These are phyloP conservation scores for Gnaphalium uliginosum DNA, from an alignment of 129 eudicot species.

Conservation along the genomic window DNA sequence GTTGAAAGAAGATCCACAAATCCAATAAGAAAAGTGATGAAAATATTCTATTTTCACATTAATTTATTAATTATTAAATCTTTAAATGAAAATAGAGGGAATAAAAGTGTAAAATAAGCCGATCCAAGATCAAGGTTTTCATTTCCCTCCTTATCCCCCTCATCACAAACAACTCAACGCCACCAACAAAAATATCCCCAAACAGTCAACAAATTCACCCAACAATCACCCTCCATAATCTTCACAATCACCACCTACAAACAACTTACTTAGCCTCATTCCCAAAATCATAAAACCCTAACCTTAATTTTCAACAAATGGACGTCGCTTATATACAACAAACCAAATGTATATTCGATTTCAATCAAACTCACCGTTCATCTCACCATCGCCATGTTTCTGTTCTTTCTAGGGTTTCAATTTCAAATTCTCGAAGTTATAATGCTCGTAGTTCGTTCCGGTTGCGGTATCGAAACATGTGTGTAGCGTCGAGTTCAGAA, in stretches of 20 bases:
- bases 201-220: neutral
- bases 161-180: slow-evolving; percentile 22
- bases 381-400: slow-evolving; percentile 38
- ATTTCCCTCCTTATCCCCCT: slow-evolving; percentile 29
- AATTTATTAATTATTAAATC: too few relatives aligned
- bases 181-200: slow-evolving; percentile 21
- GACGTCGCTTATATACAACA: slow-evolving; percentile 43
- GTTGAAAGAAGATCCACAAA: too few relatives aligned
- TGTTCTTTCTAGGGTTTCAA: slow-evolving; percentile 27
- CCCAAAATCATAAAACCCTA: slow-evolving; percentile 29
- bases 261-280: neutral
- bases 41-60: too few relatives aligned
- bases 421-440: slow-evolving; percentile 17
- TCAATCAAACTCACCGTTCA: slow-evolving; percentile 38
- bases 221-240: neutral
- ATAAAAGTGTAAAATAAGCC: neutral
- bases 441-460: slow-evolving; percentile 29
- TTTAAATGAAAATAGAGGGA: neutral
- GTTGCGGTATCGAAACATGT: slow-evolving; percentile 33
- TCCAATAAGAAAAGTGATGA: too few relatives aligned
- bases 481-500: slow-evolving; percentile 62
- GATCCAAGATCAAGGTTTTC: neutral
- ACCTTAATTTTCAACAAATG: slow-evolving; percentile 38
- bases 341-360: slow-evolving; percentile 45
- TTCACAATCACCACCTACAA: neutral